Evolutionary conservation across 1,284 basidiomycete genomes (phyloP).

Genomic region (Schizopora paradoxa): DNA sequence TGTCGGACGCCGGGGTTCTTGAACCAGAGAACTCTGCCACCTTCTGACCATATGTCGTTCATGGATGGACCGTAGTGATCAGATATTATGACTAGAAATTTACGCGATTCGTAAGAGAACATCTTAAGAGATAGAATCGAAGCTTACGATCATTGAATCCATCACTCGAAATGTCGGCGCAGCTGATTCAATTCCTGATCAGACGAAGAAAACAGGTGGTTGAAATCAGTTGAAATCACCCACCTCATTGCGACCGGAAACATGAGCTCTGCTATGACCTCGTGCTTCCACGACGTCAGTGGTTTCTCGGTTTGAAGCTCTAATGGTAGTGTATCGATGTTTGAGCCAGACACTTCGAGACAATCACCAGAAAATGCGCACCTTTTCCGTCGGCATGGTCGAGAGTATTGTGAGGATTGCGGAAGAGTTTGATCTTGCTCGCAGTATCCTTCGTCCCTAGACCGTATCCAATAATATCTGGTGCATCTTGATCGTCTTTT

Average conservation of each 20-base stretch:
- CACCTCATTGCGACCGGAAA: too few relatives aligned
- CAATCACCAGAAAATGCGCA: too few relatives aligned
- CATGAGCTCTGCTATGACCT: constrained; percentile 22
- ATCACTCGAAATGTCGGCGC: constrained; percentile 27
- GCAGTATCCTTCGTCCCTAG: constrained; percentile 22
- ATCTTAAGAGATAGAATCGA: too few relatives aligned
- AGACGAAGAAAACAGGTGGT: too few relatives aligned
- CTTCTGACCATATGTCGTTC: constrained; percentile 23
- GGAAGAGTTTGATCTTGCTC: constrained; percentile 22
- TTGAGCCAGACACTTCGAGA: too few relatives aligned
- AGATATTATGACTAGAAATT: constrained; percentile 25
- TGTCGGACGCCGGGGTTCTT: constrained; percentile 23
- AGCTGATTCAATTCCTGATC: too few relatives aligned
- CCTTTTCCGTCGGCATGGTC: too few relatives aligned
- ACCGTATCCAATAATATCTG: constrained; percentile 27
- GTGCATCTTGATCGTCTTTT: constrained; percentile 12
- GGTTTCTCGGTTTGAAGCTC: too few relatives aligned
- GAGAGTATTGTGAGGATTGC: constrained; percentile 23
- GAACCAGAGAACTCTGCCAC: constrained; percentile 27
- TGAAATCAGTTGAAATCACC: too few relatives aligned
- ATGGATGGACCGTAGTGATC: constrained; percentile 29
- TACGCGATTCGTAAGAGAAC: background rate
- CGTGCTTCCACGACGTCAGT: constrained; percentile 22
- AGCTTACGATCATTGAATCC: constrained; percentile 28
- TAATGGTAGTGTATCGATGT: too few relatives aligned